Base-by-base conservation (phyloP, 2,329 filamentous ascomycete genomes). In the Elsinoe arachidis region DNA sequence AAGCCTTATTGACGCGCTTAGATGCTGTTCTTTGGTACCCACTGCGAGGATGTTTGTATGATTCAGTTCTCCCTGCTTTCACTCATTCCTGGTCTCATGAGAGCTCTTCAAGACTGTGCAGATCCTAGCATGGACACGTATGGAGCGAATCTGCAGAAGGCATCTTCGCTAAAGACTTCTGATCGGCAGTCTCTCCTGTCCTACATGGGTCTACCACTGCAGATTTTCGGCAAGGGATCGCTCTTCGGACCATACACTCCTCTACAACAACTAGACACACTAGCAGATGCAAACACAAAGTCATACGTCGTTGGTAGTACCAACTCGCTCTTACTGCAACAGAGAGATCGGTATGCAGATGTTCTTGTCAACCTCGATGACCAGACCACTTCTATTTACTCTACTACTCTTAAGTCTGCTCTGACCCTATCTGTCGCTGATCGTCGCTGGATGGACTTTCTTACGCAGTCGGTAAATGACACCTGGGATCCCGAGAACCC, bases 11-110 rank as follows among this genome's bases (percentile, higher is more conserved):
- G 12, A 26, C 21, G n/a, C 14, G 2, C 4, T 0, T 64, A 96
- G 91, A 97, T 97, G 87, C 84, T 99, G 56, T 97, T 99, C 76
- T 99, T 97, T 67, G 91, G 93, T 61, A 90, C 92, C n/a, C 85
- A 90, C 65, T 97, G 93, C 72, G 93, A 99, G 72, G 82, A 88
- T 62, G 76, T 99, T 64, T 99, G 93, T 80, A 95, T 97, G 88
- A 91, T 96, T 74, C 93, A 99, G 72, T 99, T 97, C 75, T 93
- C 92, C 43, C 81, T 99, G 46, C 86, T 99, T 64, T 96, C 92
- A 55, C 78, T 99, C 67, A 95, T 99, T 75, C 93, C 93, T 47
- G 90, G 91, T 59, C 82, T 99, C 58, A 85, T 97, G 67, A 84
- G 89, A 66, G 90, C 87, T 66, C 80, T 99, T n/a, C 86, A 95